Evolutionary conservation across 2,329 filamentous ascomycete genomes (phyloP).

Genomic region (Paraphoma chrysanthemicola): DNA sequence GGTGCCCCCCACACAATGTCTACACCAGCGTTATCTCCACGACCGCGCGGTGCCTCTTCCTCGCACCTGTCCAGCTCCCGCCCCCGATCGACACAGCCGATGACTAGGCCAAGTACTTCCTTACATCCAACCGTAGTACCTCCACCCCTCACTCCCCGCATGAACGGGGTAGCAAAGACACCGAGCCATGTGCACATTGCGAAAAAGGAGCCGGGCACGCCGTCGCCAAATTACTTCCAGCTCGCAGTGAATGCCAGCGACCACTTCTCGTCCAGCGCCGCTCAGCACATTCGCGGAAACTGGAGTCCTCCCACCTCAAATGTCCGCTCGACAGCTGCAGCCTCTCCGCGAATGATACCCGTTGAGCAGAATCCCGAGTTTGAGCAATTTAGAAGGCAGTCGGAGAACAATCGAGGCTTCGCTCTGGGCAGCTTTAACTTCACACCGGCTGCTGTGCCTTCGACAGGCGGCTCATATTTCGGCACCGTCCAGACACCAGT

Average conservation of each 20-base stretch:
- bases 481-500: conserved; percentile 31
- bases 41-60: conserved; percentile 38
- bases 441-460: conserved; percentile 40
- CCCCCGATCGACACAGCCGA: conserved; percentile 35
- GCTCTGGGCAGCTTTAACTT: conserved; percentile 52
- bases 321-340: conserved; percentile 72
- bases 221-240: conserved; percentile 88
- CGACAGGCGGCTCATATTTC: conserved; percentile 32
- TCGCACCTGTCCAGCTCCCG: conserved; percentile 30
- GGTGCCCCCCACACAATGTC: conserved; percentile 33
- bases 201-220: conserved; percentile 40
- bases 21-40: conserved; percentile 43
- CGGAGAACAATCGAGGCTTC: conserved; percentile 64
- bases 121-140: conserved; percentile 31
- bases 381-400: conserved; percentile 76
- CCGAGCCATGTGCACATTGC: conserved; percentile 33
- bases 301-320: conserved; percentile 78
- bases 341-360: conserved; percentile 72
- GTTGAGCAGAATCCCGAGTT: conserved; percentile 82
- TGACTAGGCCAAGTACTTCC: conserved; percentile 35
- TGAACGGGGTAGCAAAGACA: conserved; percentile 43
- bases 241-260: conserved; percentile 71
- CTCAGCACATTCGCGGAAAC: conserved; percentile 69
- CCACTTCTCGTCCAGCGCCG: conserved; percentile 66
- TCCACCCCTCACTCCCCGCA: conserved; percentile 39